Conservation (phyloP, 1,139 yeast species). For the Candida frijolesensis region DNA sequence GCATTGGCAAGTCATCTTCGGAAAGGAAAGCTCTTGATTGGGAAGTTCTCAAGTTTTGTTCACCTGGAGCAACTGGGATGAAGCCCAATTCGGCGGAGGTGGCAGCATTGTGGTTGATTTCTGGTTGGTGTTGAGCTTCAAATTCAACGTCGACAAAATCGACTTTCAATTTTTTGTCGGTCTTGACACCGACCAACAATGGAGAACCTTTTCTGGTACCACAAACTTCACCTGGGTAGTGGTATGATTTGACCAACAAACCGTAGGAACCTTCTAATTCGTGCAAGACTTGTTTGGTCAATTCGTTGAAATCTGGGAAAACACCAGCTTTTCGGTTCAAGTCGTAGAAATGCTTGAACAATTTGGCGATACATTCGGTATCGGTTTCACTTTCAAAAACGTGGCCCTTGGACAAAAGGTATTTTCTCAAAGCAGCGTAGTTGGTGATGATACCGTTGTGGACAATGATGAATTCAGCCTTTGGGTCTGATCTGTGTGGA, state of each 20-base stretch:
- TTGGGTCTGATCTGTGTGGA: conserved; percentile 88
- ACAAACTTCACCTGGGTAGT: conserved; percentile 93
- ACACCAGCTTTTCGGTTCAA: conserved; percentile 57
- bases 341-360: conserved; percentile 89
- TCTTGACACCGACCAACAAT: conserved; percentile 92
- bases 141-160: conserved; percentile 99
- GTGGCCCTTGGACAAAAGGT: conserved; percentile 78
- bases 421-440: conserved; percentile 84
- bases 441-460: conserved; percentile 99
- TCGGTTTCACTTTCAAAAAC: conserved; percentile 92
- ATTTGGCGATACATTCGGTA: conserved; percentile 96
- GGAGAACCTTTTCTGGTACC: conserved; percentile 99
- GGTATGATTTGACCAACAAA: conserved; percentile 84
- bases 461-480: conserved; percentile 85
- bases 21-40: conserved; percentile 91
- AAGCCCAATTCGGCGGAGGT: conserved; percentile 28
- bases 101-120: conserved; percentile 11
- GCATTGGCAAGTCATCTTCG: conserved; percentile 90
- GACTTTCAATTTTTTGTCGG: conserved; percentile 91
- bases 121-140: conserved; percentile 50
- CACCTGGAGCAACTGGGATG: conserved; percentile 45
- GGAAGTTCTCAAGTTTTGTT: conserved; percentile 72
- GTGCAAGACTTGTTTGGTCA: conserved; percentile 88
- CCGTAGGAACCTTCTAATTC: conserved; percentile 99
- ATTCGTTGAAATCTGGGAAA: conserved; percentile 77